Evolutionary conservation across 1,139 yeast genomes (phyloP), one percentile per base, ranked within the genome.

Genomic region (Suhomyces bolitotheri): DNA sequence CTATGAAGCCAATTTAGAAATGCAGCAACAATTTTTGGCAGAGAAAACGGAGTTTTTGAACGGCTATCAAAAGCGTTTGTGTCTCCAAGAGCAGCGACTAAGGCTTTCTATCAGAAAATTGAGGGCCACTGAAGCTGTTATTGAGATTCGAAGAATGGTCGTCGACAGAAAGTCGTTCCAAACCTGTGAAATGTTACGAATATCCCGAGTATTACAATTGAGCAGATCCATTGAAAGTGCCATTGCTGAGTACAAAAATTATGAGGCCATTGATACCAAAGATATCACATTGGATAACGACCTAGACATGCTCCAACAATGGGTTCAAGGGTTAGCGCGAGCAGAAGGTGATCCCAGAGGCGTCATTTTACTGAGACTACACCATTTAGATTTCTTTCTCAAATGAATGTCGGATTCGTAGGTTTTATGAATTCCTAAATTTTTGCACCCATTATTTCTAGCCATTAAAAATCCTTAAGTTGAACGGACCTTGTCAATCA

Each of bases 31-130:
- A 7, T 15, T 22, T 15, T 26, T 38, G 25, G 17, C 10, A 17
- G 32, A 28, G 4, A 38, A 38, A 10, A 32, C 39, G 5, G 16
- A 21, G 10, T 29, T 10, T 14, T 27, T 32, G 17, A 31, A 32
- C 22, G 11, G 17, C 13, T 32, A 38, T 28, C 39, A 35, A 20
- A 16, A n/a, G 4, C 4, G 9, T 10, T 6, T 39, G 9, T 26
- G 10, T 6, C 29, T 33, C 11, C 14, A 17, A 10, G 33, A 34
- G 21, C 22, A 24, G 8, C 22, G 22, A 10, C 19, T 35, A 5
- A 23, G 24, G 5, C 29, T 28, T 9, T 12, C 25, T 5, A 21
- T 33, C 9, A 22, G 36, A 7, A n/a, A 29, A 19, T 25, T 33
- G 27, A 23, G 17, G 12, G 32, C 29, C 13, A 33, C 36, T 4